Base-by-base conservation (phyloP, 768 basidiomycete species). In the Tulasnella sp. region DNA sequence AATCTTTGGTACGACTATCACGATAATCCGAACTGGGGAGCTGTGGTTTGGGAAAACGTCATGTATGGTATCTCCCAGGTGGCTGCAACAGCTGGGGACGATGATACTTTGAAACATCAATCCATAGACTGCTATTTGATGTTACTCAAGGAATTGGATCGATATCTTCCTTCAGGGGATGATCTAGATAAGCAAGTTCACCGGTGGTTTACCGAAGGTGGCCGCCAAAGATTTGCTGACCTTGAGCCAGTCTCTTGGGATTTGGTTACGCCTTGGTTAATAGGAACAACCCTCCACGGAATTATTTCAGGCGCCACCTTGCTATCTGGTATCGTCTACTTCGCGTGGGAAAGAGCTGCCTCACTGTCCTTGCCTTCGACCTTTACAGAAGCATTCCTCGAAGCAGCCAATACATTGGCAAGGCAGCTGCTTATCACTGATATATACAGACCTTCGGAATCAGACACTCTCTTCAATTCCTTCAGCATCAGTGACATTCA, bases 21-120 rank as follows among this genome's bases (percentile, higher is more conserved):
- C 37, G 76, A 75, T 13, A 75, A 83, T 0, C 59, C 64, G 12
- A 75, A 84, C 58, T 87, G 85, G 83, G 83, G 75, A 1, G 81
- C 77, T 77, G 81, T 79, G 58, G 81, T 82, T 16, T 88, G 85
- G 85, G 83, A 87, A 61, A 87, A 83, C 58, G 77, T 80, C 1
- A 70, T 89, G 37, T 76, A 81, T 5, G 80, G 79, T 45, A 67
- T 89, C 37, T 81, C 79, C 37, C 80, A 82, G n/a, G 27, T 45
- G 9, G 27, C 25, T 8, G 15, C 8, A 35, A 19, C 19, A 61
- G 70, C 83, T 37, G 76, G 79, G 5, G 63, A 65, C 37, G 74
- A 81, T n/a, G 16, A 41, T 69, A 71, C 71, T 13, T 58, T 50
- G n/a, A 42, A 61, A 64, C 46, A 70, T 65, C 42, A 56, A 22